A percentile compares a stretch with the other conserved stretches of the same genome.
phyloP scores from a whole-genome alignment of 331 rosid genomes.

The Ulmus americana region DNA sequence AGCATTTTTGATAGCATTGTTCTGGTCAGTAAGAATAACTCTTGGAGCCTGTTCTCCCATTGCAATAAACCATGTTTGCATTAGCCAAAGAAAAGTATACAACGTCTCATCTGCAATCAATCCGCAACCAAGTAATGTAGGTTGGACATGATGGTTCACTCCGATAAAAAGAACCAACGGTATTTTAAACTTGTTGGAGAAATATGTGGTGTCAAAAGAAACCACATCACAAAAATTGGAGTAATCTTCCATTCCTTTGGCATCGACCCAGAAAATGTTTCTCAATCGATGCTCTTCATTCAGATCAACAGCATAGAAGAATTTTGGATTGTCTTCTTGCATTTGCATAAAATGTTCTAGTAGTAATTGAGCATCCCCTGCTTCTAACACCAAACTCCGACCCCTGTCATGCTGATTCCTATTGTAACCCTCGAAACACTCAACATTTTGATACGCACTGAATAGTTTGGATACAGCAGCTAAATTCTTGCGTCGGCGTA shows the following conservation, averaged over 20 bases:
- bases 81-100: slow-evolving; percentile 65
- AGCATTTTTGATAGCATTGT: slow-evolving; percentile 62
- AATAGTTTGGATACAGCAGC: slow-evolving; percentile 53
- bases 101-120: slow-evolving; percentile 74
- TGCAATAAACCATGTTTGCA: slow-evolving; percentile 86
- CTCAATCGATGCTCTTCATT: slow-evolving; percentile 85
- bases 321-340: slow-evolving; percentile 82
- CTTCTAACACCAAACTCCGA: slow-evolving; percentile 54
- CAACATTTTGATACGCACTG: slow-evolving; percentile 74
- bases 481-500: slow-evolving; percentile 58
- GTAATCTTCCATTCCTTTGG: slow-evolving; percentile 82
- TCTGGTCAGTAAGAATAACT: slow-evolving; percentile 78
- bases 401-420: slow-evolving; percentile 69
- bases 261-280: slow-evolving; percentile 86
- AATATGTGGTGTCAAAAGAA: slow-evolving; percentile 75
- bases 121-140: slow-evolving; percentile 78
- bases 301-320: slow-evolving; percentile 82
- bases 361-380: slow-evolving; percentile 73
- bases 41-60: slow-evolving; percentile 82
- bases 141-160: slow-evolving; percentile 83
- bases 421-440: slow-evolving; percentile 58
- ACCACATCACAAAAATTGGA: slow-evolving; percentile 65
- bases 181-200: slow-evolving; percentile 65
- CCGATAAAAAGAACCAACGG: slow-evolving; percentile 81
- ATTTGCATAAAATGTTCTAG: slow-evolving; percentile 73